Conservation (phyloP, 2,329 filamentous ascomycete genomes). For the Cyphellophora europaea region DNA sequence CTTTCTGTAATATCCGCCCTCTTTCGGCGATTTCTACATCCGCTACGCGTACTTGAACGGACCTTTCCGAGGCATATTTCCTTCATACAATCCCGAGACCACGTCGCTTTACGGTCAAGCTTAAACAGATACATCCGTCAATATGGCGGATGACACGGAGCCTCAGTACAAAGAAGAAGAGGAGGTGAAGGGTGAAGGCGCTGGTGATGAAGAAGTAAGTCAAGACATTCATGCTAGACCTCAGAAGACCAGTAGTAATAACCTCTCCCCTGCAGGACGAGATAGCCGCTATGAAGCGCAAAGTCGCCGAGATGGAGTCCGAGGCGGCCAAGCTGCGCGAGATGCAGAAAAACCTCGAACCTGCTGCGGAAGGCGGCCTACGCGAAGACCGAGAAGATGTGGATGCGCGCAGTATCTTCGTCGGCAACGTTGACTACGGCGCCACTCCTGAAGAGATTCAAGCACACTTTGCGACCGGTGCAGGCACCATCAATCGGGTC, state of each 20-base stretch:
- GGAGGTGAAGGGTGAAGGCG: constrained; percentile 29
- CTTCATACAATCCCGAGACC: background rate
- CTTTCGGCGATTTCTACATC: too few relatives aligned
- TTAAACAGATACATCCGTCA: too few relatives aligned
- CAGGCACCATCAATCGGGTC: constrained; percentile 93
- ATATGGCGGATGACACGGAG: constrained; percentile 26
- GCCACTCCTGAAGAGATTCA: constrained; percentile 97
- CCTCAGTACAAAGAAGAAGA: constrained; percentile 27
- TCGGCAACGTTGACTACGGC: constrained; percentile 97
- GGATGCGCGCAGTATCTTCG: constrained; percentile 91
- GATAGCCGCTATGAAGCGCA: constrained; percentile 77
- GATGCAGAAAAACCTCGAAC: constrained; percentile 76
- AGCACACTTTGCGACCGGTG: constrained; percentile 85
- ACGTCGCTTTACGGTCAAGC: background rate
- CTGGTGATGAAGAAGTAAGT: constrained; percentile 36
- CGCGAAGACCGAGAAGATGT: constrained; percentile 87
- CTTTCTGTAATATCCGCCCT: too few relatives aligned
- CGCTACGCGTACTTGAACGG: too few relatives aligned
- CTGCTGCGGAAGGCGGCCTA: background rate
- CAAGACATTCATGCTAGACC: background rate
- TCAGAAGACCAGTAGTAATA: background rate
- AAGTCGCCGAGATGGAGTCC: constrained; percentile 84
- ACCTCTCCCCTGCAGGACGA: constrained; percentile 50
- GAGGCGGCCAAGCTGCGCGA: constrained; percentile 78
- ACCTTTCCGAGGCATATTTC: too few relatives aligned